Evolutionary conservation across 805 yeast genomes (phyloP), one percentile per base, ranked within the genome.

Genomic region (Kluyveromyces nonfermentans): DNA sequence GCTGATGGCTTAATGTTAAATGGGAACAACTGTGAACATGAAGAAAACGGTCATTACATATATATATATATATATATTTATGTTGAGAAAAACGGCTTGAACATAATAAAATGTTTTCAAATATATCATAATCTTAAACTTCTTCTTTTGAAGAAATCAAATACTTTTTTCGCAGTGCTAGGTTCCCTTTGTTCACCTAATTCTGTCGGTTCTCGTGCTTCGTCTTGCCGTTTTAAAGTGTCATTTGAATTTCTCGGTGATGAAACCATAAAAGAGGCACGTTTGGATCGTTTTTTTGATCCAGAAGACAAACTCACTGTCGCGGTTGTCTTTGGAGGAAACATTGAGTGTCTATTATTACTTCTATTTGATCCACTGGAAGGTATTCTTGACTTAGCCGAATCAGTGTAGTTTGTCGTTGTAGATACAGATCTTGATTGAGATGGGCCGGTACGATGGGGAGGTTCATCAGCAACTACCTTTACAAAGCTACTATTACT

Each of bases 111-210:
- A n/a, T n/a, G n/a, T n/a, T n/a, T n/a, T n/a, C n/a, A 25, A 25
- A 4, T 25, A 25, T 10, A 25, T 38, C 37, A 44, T 15, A 55
- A 28, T 48, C 61, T 55, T 63, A 67, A 60, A 50, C 73, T 77
- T 64, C 85, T 75, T 63, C 89, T 73, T 58, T 81, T 81, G 68
- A 82, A 82, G 59, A 82, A 82, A 60, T 82, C 89, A 73, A 82
- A 77, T 8, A 82, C 88, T 54, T 78, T 78, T 57, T 80, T 77
- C 5, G 93, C 87, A 2, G 93, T 82, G 39, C 88, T 80, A 17
- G 79, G 77, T 51, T 80, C 85, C 51, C 74, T 77, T 43, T 54
- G 59, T 25, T 25, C 30, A 7, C 28, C 28, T 22, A 22, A 22
- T 9, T 22, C 28, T 6, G 14, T 25, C 30, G 9, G 30, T 18